phyloP scores from a whole-genome alignment of 345 rosid species.

The Salix exigua region DNA sequence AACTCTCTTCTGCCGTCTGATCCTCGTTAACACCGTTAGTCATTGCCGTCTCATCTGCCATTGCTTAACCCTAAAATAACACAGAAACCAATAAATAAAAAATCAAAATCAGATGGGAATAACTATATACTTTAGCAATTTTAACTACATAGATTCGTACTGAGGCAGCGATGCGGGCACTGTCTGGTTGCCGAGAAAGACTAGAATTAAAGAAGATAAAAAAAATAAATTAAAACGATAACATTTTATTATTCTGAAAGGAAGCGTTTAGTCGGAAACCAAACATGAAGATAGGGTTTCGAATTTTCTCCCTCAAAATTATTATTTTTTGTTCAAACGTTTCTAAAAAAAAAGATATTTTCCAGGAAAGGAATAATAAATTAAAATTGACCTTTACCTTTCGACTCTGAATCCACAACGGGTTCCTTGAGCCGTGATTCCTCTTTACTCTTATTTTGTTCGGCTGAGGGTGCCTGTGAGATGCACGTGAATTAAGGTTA shows the following conservation, averaged over 20 bases:
- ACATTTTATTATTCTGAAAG: not conserved
- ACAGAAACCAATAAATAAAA: not conserved
- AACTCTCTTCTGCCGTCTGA: slow-evolving; percentile 29
- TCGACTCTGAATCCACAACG: too few species aligned
- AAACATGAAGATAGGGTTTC: not conserved
- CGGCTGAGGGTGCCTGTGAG: not conserved
- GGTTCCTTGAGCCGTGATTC: not conserved
- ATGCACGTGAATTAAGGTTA: not conserved
- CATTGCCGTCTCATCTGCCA: slow-evolving; percentile 41
- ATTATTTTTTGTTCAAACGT: not conserved
- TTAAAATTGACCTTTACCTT: too few species aligned
- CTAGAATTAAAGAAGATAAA: not conserved
- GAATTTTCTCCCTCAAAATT: not conserved
- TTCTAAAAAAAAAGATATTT: not conserved
- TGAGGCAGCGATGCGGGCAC: not conserved
- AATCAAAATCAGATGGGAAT: not conserved
- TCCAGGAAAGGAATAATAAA: not conserved
- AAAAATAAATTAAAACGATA: not conserved
- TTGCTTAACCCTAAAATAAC: slow-evolving; percentile 13
- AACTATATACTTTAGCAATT: not conserved
- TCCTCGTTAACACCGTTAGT: slow-evolving; percentile 36
- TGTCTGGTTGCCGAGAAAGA: not conserved
- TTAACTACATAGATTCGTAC: not conserved
- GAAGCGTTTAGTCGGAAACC: not conserved
- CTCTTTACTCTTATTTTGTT: not conserved